Conservation (phyloP, 805 yeast genomes). For the Kazachstania bromeliacearum region DNA sequence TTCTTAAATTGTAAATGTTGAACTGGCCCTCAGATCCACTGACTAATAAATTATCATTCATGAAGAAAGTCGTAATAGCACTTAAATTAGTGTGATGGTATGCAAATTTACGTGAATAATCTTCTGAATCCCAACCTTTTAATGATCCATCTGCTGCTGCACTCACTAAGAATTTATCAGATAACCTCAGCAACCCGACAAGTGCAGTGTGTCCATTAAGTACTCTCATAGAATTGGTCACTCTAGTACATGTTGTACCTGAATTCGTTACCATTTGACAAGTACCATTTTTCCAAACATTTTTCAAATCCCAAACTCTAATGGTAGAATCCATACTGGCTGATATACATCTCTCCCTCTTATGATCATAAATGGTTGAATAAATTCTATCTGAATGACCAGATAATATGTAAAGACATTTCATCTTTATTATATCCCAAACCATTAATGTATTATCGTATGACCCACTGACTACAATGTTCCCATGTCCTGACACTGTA, state of each 20-base stretch:
- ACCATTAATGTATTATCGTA: constrained; percentile 86
- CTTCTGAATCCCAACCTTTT: constrained; percentile 85
- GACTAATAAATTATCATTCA: constrained; percentile 72
- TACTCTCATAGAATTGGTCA: constrained; percentile 38
- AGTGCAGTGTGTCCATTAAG: constrained; percentile 83
- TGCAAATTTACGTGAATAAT: constrained; percentile 54
- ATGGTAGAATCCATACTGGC: constrained; percentile 88
- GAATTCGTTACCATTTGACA: constrained; percentile 18
- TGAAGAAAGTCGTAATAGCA: constrained; percentile 90
- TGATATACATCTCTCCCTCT: constrained; percentile 71
- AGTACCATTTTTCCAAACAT: constrained; percentile 47
- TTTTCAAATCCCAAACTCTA: constrained; percentile 78
- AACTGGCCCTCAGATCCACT: constrained; percentile 85
- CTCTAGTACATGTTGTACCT: constrained; percentile 20
- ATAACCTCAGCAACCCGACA: constrained; percentile 77
- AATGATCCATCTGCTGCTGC: constrained; percentile 95
- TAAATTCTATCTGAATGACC: constrained; percentile 88
- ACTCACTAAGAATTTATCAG: constrained; percentile 68
- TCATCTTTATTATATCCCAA: constrained; percentile 76
- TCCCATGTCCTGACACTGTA: constrained; percentile 78
- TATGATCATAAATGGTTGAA: constrained; percentile 73
- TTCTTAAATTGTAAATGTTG: constrained; percentile 76
- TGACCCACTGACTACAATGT: constrained; percentile 77
- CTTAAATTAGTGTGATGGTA: constrained; percentile 69
- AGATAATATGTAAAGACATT: constrained; percentile 59